Percentiles rank a stretch among this genome's conserved stretches.
Evolutionary conservation across 768 basidiomycete genomes (phyloP).

Genomic region (Calocera viscosa): DNA sequence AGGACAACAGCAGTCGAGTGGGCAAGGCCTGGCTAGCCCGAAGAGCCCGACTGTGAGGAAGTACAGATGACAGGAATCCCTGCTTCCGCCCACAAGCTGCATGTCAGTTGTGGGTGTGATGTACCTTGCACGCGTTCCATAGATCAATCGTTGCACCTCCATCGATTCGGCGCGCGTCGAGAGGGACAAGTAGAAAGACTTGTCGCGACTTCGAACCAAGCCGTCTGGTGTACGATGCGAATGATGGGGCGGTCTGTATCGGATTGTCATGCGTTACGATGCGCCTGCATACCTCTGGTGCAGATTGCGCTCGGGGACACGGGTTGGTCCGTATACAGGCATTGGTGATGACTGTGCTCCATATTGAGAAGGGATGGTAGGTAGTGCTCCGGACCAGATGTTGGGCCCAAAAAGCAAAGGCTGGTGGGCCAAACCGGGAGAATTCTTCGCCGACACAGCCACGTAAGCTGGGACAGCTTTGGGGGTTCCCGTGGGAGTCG

Average conservation of each 20-base stretch:
- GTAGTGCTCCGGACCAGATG: neutral
- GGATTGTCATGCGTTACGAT: too few relatives aligned
- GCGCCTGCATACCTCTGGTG: too few relatives aligned
- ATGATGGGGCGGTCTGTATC: too few relatives aligned
- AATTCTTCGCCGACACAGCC: neutral
- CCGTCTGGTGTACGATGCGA: too few relatives aligned
- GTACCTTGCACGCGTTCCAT: neutral
- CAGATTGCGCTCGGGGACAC: neutral
- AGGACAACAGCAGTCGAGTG: conserved; percentile 61
- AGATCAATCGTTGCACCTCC: too few relatives aligned
- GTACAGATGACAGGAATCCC: neutral
- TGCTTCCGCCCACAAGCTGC: too few relatives aligned
- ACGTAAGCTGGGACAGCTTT: neutral
- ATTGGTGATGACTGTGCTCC: neutral
- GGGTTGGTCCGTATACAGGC: neutral
- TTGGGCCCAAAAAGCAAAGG: neutral
- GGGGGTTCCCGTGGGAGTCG: neutral
- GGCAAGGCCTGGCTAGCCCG: conserved; percentile 54
- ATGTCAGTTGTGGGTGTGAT: neutral
- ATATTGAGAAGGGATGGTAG: neutral
- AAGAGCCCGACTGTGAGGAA: neutral
- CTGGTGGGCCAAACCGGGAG: neutral
- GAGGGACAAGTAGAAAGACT: too few relatives aligned
- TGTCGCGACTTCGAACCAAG: too few relatives aligned
- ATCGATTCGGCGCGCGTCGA: too few relatives aligned